Conservation (phyloP, 2,329 filamentous ascomycete species). For the Raffaelea albimanens region DNA sequence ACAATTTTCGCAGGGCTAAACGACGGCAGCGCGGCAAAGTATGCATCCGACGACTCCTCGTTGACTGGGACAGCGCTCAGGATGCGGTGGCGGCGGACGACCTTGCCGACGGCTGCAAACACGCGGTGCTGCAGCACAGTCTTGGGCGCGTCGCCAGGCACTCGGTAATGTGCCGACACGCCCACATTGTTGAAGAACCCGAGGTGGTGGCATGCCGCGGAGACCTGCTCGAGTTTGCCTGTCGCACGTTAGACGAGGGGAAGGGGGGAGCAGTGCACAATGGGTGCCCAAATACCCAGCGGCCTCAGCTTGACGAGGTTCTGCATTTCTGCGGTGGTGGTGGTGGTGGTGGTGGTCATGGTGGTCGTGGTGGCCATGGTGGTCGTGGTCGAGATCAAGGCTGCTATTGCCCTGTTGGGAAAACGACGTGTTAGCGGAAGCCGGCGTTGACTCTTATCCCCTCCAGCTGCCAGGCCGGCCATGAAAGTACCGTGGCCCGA, state of each 20-base stretch:
- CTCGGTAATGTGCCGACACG: not conserved
- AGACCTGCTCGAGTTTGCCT: slow-evolving; percentile 3
- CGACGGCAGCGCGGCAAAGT: not conserved
- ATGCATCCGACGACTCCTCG: not conserved
- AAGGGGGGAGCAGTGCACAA: not conserved
- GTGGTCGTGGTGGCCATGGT: no score
- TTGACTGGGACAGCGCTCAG: not conserved
- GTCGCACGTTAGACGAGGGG: not conserved
- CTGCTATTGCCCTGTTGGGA: no score
- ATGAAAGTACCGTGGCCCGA: no score
- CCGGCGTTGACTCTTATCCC: no score
- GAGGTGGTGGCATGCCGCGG: not conserved
- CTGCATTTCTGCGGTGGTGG: no score
- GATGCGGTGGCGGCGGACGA: not conserved
- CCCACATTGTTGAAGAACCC: slow-evolving; percentile 3
- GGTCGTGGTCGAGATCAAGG: no score
- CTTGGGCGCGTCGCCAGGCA: not conserved
- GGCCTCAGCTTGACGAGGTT: not conserved
- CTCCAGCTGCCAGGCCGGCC: no score
- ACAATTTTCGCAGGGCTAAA: not conserved
- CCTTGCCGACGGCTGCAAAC: not conserved
- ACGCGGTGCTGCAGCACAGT: not conserved
- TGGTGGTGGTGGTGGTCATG: no score
- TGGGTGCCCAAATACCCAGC: not conserved
- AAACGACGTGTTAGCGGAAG: no score